Evolutionary conservation across 2,329 filamentous ascomycete genomes (phyloP).

Genomic region (Corinectria fuckeliana): DNA sequence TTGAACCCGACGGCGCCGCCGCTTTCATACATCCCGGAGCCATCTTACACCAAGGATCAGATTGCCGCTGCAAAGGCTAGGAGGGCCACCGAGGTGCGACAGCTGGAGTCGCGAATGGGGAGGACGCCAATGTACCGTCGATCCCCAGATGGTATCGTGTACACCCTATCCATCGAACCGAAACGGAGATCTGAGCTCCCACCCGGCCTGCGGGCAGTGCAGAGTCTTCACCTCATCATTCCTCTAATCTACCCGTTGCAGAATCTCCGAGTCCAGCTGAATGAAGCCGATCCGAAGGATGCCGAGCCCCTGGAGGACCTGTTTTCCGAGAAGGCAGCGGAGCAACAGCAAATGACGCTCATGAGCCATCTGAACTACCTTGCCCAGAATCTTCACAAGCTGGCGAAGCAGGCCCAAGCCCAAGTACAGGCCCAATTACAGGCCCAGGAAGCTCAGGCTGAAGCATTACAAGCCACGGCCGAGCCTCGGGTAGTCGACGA

Average conservation of each 20-base stretch:
- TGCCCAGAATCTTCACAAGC: slow-evolving; percentile 70
- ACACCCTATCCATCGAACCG: slow-evolving; percentile 73
- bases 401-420: slow-evolving; percentile 62
- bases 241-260: slow-evolving; percentile 76
- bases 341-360: slow-evolving; percentile 66
- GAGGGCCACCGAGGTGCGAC: slow-evolving; percentile 70
- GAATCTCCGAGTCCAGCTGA: slow-evolving; percentile 68
- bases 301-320: slow-evolving; percentile 69
- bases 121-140: slow-evolving; percentile 71
- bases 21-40: slow-evolving; percentile 49
- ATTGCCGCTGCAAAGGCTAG: slow-evolving; percentile 67
- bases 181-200: slow-evolving; percentile 67
- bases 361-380: slow-evolving; percentile 80
- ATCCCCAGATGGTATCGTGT: slow-evolving; percentile 72
- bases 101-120: slow-evolving; percentile 78
- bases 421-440: slow-evolving; percentile 14
- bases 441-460: slow-evolving; percentile 23
- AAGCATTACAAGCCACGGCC: slow-evolving; percentile 21
- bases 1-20: slow-evolving; percentile 23
- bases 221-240: slow-evolving; percentile 71
- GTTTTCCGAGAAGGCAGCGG: slow-evolving; percentile 65
- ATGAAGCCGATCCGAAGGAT: slow-evolving; percentile 65
- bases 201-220: slow-evolving; percentile 63
- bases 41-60: slow-evolving; percentile 64
- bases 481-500: slow-evolving; percentile 17